phyloP scores from a whole-genome alignment of 2,329 filamentous ascomycete species.

The Mycosphaerelloides madeirae region DNA sequence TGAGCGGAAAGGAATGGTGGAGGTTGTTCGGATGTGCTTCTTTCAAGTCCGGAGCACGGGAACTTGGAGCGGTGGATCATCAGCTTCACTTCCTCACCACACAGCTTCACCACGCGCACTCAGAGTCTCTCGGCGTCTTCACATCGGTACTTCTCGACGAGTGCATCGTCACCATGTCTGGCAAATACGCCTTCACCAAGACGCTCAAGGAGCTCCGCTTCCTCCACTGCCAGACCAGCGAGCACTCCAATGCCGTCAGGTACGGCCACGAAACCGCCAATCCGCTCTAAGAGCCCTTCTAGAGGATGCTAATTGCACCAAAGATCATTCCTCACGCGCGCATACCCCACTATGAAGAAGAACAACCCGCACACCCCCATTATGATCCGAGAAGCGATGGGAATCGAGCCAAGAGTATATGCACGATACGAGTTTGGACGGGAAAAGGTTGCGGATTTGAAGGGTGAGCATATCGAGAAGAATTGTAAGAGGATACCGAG shows the following conservation, averaged over 20 bases:
- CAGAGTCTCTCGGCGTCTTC: no score
- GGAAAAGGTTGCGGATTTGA: constrained; percentile 61
- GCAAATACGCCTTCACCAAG: constrained; percentile 87
- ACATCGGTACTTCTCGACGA: no score
- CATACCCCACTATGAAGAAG: constrained; percentile 99
- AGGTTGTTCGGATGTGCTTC: not conserved
- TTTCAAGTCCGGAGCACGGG: not conserved
- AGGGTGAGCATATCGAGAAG: constrained; percentile 43
- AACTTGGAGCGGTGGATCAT: not conserved
- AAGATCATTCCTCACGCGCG: constrained; percentile 82
- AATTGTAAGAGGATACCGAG: not conserved
- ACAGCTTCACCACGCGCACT: not conserved
- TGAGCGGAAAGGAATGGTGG: not conserved
- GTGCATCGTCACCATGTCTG: constrained; percentile 60
- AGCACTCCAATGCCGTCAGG: constrained; percentile 85
- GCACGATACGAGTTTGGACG: constrained; percentile 78
- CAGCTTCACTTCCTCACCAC: not conserved
- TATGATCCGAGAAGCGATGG: constrained; percentile 85
- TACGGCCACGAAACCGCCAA: constrained; percentile 39
- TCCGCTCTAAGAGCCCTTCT: not conserved
- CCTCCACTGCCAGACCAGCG: constrained; percentile 90
- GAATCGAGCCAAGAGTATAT: constrained; percentile 79
- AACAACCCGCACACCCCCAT: constrained; percentile 93
- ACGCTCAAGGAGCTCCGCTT: constrained; percentile 93
- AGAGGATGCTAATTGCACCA: not conserved